Evolutionary conservation across 1,284 basidiomycete genomes (phyloP).

Genomic region (Fomitopsis pinicola): DNA sequence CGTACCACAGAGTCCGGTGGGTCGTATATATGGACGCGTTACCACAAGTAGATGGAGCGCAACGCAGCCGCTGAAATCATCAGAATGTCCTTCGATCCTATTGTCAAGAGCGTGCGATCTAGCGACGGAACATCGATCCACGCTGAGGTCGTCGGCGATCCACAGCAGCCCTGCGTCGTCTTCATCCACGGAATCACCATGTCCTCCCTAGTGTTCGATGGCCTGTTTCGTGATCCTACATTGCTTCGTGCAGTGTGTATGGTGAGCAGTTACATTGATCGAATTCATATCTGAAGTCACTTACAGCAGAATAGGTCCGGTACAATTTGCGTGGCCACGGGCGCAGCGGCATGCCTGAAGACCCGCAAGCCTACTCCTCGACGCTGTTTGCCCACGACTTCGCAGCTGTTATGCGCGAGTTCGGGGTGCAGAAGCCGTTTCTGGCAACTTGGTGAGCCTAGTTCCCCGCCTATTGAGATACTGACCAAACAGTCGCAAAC

Average conservation of each 20-base stretch:
- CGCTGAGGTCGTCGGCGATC: constrained; percentile 20
- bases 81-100: neutral
- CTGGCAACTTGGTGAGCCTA: no score
- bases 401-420: no score
- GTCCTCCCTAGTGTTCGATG: constrained; percentile 15
- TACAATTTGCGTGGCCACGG: constrained; percentile 22
- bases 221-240: constrained; percentile 9
- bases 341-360: constrained; percentile 15
- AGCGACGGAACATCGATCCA: constrained; percentile 19
- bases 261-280: no score
- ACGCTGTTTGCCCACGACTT: no score
- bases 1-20: no score
- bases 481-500: no score
- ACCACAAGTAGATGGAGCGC: no score
- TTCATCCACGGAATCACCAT: constrained; percentile 19
- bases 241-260: constrained; percentile 10
- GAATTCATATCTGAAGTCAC: no score
- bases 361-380: neutral
- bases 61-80: no score
- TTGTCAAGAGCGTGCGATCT: constrained; percentile 11
- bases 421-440: no score
- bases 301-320: constrained; percentile 18
- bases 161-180: constrained; percentile 15
- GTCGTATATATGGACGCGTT: no score
- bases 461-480: no score